Evolutionary conservation across 164 flowering plant genomes (phyloP).

Genomic region (Vitis labrusca): DNA sequence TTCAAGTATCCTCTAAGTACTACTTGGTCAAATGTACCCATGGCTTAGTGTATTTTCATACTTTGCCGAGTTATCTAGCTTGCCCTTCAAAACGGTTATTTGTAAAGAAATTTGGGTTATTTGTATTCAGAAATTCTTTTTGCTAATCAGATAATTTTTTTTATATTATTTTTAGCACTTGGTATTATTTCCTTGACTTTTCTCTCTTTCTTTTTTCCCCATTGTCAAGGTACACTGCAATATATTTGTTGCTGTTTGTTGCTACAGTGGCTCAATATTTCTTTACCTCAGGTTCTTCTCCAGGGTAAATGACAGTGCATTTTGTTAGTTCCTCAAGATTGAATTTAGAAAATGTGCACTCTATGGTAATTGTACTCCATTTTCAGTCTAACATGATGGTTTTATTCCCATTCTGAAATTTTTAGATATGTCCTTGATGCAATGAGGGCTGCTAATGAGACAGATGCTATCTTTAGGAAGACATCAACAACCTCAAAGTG

Average conservation of each 20-base stretch:
- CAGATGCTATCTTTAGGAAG: conserved; percentile 35
- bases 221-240: conserved; percentile 64
- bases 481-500: conserved; percentile 60
- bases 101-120: too few species aligned
- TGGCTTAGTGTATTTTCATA: neutral
- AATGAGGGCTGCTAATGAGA: conserved; percentile 58
- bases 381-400: neutral
- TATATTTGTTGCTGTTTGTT: conserved; percentile 57
- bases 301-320: conserved; percentile 61
- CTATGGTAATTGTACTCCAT: neutral
- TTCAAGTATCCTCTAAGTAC: too few species aligned
- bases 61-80: neutral
- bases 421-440: conserved; percentile 86
- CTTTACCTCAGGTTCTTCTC: conserved; percentile 79
- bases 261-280: conserved; percentile 81
- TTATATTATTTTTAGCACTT: too few species aligned
- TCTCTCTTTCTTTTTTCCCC: conserved; percentile 17
- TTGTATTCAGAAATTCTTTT: too few species aligned
- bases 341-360: neutral
- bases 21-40: too few species aligned
- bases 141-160: too few species aligned
- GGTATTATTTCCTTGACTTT: neutral
- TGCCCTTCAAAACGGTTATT: too few species aligned
- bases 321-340: neutral
- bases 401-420: conserved; percentile 1